Percentiles rank a stretch among this genome's conserved stretches.
Conservation (phyloP, 2,329 filamentous ascomycete genomes). For the Talaromyces rugulosus region DNA sequence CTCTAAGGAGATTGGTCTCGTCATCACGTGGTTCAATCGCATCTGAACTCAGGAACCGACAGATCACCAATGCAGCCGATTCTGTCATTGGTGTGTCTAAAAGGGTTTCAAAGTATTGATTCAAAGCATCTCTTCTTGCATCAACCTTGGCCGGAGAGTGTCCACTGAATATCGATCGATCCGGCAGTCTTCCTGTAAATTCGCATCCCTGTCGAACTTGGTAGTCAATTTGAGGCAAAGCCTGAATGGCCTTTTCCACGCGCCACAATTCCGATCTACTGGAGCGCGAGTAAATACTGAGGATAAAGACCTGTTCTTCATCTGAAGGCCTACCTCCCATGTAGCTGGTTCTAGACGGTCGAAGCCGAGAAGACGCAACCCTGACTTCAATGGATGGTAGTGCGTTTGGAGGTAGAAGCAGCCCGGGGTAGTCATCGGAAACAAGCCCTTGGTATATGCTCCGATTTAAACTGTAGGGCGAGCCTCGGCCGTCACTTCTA, state of each 20-base stretch:
- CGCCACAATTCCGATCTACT: slow-evolving; percentile 71
- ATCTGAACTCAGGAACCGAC: slow-evolving; percentile 74
- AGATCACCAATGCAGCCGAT: slow-evolving; percentile 71
- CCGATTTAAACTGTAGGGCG: slow-evolving; percentile 27
- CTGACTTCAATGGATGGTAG: slow-evolving; percentile 79
- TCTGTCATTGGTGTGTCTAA: slow-evolving; percentile 79
- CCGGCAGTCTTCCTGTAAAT: slow-evolving; percentile 74
- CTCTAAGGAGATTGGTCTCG: slow-evolving; percentile 48
- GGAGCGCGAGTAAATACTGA: slow-evolving; percentile 76
- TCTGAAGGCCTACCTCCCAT: slow-evolving; percentile 75
- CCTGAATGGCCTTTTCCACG: slow-evolving; percentile 83
- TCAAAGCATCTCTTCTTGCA: slow-evolving; percentile 73
- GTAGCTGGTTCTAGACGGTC: slow-evolving; percentile 81
- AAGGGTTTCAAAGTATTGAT: slow-evolving; percentile 79
- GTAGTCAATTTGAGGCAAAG: slow-evolving; percentile 76
- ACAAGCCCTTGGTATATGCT: slow-evolving; percentile 72
- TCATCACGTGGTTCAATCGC: slow-evolving; percentile 54
- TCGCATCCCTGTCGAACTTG: slow-evolving; percentile 69
- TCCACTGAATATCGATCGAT: slow-evolving; percentile 80
- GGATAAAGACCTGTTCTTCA: slow-evolving; percentile 89
- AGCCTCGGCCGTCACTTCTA: slow-evolving; percentile 30
- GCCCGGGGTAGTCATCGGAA: slow-evolving; percentile 79
- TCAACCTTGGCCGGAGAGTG: slow-evolving; percentile 94
- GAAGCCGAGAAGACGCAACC: slow-evolving; percentile 91
- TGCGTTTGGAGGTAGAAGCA: slow-evolving; percentile 83